Base-by-base conservation (phyloP, 2,329 filamentous ascomycete genomes). In the Talaromyces pinophilus region DNA sequence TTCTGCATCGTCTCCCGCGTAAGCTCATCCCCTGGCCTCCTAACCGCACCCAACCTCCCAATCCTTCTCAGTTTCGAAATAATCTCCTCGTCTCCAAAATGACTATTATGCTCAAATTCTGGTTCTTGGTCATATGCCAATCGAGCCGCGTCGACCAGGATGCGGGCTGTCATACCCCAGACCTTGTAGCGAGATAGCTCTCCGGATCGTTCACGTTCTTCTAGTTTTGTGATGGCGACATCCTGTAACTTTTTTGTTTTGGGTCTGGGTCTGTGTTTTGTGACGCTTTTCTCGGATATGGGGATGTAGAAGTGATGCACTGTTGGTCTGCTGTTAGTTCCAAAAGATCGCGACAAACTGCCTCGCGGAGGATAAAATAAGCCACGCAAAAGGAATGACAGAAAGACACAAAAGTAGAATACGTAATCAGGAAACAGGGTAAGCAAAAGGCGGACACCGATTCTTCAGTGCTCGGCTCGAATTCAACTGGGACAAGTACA, bases 251-350 rank as follows among this genome's bases (percentile, higher is more conserved):
- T 60, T 28, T 46, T 60, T 8, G 38, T 15, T 4, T 11, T 46
- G 15, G 7, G 22, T 33, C 33, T 46, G 17, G 68, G 75, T 69
- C 42, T 72, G 0, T 90, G 88, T 77, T 85, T 88, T 10, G 87
- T 85, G 22, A 93, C 90, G 28, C 81, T 85, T 79, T 92, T 88
- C 72, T 89, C 86, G 63, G 85, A 86, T 42, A 93, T 87, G 1
- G 92, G 93, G 30, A 97, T 93, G 80, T 92, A 91, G 80, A 97
- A 98, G 79, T 94, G 93, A 79, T 97, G 94, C 84, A 96, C 85
- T 71, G 85, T 81, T 52, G 67, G 61, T 19, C 38, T n/a, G 60
- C 22, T 38, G 10, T 22, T 63, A 63, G 57, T 57, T 66, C 28
- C 48, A 8, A 10, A 52, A 63, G n/a, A 30, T 17, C 25, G 50